Base-by-base conservation (phyloP, 2,329 filamentous ascomycete genomes). In the Nemania abortiva region DNA sequence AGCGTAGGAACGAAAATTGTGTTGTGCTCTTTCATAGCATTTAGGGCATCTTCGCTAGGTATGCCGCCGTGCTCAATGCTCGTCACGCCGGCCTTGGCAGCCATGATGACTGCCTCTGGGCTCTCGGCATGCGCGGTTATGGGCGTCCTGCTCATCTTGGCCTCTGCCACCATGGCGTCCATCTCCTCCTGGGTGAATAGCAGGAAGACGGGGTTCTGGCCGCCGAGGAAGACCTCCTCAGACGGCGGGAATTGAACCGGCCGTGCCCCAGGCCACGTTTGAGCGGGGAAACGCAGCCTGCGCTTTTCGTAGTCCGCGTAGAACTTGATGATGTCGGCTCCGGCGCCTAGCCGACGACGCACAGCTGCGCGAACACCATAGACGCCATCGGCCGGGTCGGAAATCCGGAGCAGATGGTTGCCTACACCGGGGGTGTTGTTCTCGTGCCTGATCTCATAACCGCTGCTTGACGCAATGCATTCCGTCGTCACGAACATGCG, bases 401-500 rank as follows among this genome's bases (percentile, higher is more conserved):
- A 81, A 15, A 82, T 80, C 1, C 78, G 65, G 0, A 82, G 82
- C 0, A 80, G 68, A 15, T 72, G 71, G 34, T 79, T 75, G 24
- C 78, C 78, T 9, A 72, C 73, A 34, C 76, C 74, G 4, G 71
- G 70, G 1, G 73, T 69, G 7, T 71, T 68, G 71, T 86, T 87
- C 77, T 88, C 86, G 18, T 81, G 79, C 6, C 84, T 81, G 18
- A 83, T 75, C 72, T 85, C 85, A 71, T 86, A 88, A 0, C 84
- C 82, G 9, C 84, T 83, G 10, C 81, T 84, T 47, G 81, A 84
- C 5, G 86, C 84, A 13, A 89, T 77, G 22, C 81, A 82, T 63
- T 85, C 81, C 0, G 86, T 88, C 2, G 85, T 84, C 31, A 88
- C 86, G 74, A 88, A 87, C 47, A 89, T 80, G 2, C 87, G 82